Conservation (phyloP, 1,284 basidiomycete genomes). For the Neotropicomus parvogracilis region DNA sequence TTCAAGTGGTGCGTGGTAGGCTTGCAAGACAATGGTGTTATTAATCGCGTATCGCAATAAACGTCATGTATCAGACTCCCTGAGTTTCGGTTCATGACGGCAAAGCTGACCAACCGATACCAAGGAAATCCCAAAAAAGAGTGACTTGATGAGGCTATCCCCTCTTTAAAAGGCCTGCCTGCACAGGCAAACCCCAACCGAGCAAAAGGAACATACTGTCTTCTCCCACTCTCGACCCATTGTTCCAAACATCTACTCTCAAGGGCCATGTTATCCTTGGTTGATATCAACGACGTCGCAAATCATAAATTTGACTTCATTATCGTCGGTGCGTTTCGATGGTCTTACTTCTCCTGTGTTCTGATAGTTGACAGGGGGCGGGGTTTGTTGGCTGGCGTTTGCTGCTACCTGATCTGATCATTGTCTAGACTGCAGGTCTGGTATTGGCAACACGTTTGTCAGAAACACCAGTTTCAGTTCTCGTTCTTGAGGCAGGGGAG, state of each 20-base stretch:
- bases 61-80: too few relatives aligned
- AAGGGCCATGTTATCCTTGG: background rate
- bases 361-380: background rate
- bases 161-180: too few relatives aligned
- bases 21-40: too few relatives aligned
- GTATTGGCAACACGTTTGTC: constrained; percentile 1
- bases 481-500: constrained; percentile 3
- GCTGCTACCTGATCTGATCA: background rate
- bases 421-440: background rate
- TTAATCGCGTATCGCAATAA: too few relatives aligned
- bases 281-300: background rate
- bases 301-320: constrained; percentile 1
- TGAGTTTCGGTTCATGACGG: too few relatives aligned
- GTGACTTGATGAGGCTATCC: too few relatives aligned
- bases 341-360: background rate
- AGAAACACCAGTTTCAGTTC: background rate
- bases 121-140: too few relatives aligned
- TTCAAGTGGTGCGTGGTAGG: too few relatives aligned
- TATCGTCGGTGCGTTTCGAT: background rate
- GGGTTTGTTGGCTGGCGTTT: constrained; percentile 1
- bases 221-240: too few relatives aligned
- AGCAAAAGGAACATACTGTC: too few relatives aligned
- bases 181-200: too few relatives aligned
- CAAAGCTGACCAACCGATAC: too few relatives aligned
- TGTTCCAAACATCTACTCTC: background rate